Conservation (phyloP, 2,329 filamentous ascomycete species). For the Pyricularia sp. region DNA sequence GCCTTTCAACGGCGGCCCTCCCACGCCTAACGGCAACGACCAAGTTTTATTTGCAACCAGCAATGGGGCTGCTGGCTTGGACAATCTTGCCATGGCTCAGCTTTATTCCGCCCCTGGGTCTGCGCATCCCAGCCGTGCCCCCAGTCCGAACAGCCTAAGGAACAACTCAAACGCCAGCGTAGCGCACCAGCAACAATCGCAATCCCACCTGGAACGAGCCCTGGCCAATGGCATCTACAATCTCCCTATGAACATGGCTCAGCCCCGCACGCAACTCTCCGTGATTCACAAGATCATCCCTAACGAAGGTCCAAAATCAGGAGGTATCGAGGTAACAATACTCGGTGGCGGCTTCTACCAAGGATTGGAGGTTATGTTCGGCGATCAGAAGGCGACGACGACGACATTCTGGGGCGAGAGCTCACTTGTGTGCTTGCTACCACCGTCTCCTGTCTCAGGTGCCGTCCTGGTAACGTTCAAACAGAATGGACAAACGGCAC, state of each 20-base stretch:
- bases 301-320: slow-evolving; percentile 68
- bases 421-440: slow-evolving; percentile 70
- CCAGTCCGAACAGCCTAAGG: slow-evolving; percentile 54
- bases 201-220: slow-evolving; percentile 35
- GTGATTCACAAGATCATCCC: slow-evolving; percentile 79
- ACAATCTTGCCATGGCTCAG: slow-evolving; percentile 53
- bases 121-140: slow-evolving; percentile 65
- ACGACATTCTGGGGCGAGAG: slow-evolving; percentile 76
- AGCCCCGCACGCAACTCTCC: slow-evolving; percentile 39
- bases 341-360: slow-evolving; percentile 72
- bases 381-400: slow-evolving; percentile 52
- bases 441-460: slow-evolving; percentile 58
- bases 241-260: slow-evolving; percentile 37
- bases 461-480: slow-evolving; percentile 64
- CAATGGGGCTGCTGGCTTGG: slow-evolving; percentile 54
- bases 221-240: slow-evolving; percentile 40
- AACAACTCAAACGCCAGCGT: slow-evolving; percentile 28
- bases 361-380: slow-evolving; percentile 77
- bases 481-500: slow-evolving; percentile 27
- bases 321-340: slow-evolving; percentile 80
- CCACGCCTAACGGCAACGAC: slow-evolving; percentile 59
- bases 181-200: slow-evolving; percentile 30
- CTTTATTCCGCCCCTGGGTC: slow-evolving; percentile 66
- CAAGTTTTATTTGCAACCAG: slow-evolving; percentile 45
- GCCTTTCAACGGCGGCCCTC: slow-evolving; percentile 46